Evolutionary conservation across 2,329 filamentous ascomycete species (phyloP), one percentile per base, ranked within the genome.

Genomic region (Verticillium tricorpus): DNA sequence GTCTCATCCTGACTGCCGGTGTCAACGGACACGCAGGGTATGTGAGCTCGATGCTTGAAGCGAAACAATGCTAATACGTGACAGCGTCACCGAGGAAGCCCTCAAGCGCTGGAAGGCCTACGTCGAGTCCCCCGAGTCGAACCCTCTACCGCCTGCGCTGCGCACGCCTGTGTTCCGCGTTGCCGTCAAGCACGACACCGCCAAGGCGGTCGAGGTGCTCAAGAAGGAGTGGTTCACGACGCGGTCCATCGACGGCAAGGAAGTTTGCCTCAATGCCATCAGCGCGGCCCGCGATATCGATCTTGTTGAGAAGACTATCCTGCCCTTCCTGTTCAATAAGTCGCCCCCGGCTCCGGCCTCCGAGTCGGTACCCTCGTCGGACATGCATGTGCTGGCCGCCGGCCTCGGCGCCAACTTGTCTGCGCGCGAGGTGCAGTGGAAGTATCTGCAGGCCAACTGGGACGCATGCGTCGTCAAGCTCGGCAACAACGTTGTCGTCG

Each of bases 161-260:
- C 90, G 94, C 62, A 82, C 84, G 32, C 86, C 92, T 1, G 85
- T 97, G 63, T 98, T 93, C 82, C 87, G 88, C 62, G 89, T 93
- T 39, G 89, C 87, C 31, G 83, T 97, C 63, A 88, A 87, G 66
- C 75, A 77, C 62, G 86, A 93, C 66, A 87, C 92, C 7, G 86
- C 86, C 8, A 83, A 84, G 59, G 80, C 87, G 17, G 91, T 92
- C 67, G 83, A 90, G 32, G 84, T 88, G 8, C 83, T 99, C 60
- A 92, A 94, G 79, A 86, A 92, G 60, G 93, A 97, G 73, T 98
- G 92, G 83, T 83, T 87, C 65, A 88, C 82, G 58, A 95, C 92
- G 14, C 89, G 89, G 59, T 92, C 93, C 8, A 88, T 97, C 40
- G 95, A 98, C 70, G 93, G 93, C 69, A 96, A 93, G 76, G 93